Evolutionary conservation across 805 yeast species (phyloP).

Genomic region (Cyberlindnera petersonii): DNA sequence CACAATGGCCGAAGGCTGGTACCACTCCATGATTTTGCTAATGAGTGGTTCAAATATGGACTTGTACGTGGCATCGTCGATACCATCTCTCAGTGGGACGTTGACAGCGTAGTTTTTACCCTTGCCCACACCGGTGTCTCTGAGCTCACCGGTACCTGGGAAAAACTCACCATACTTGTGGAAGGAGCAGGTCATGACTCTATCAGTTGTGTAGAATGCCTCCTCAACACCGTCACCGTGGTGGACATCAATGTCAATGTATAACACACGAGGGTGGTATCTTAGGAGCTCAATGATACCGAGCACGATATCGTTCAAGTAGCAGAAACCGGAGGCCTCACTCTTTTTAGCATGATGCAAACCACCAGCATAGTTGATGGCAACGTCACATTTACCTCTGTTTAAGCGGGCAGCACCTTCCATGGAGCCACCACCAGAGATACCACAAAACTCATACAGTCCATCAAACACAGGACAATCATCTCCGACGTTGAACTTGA

Average conservation of each 20-base stretch:
- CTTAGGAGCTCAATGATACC: conserved; percentile 77
- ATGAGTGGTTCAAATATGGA: conserved; percentile 88
- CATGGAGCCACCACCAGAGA: conserved; percentile 85
- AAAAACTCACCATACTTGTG: conserved; percentile 91
- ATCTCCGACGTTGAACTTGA: conserved; percentile 93
- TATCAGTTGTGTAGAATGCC: conserved; percentile 86
- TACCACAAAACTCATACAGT: conserved; percentile 67
- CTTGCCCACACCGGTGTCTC: conserved; percentile 79
- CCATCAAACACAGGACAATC: conserved; percentile 87
- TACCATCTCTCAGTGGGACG: conserved; percentile 88
- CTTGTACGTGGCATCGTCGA: conserved; percentile 77
- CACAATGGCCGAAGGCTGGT: conserved; percentile 95
- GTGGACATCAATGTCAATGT: conserved; percentile 87
- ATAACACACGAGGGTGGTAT: conserved; percentile 79
- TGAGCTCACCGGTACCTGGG: conserved; percentile 88
- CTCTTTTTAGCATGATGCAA: conserved; percentile 89
- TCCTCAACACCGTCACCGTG: conserved; percentile 97
- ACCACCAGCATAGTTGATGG: conserved; percentile 93
- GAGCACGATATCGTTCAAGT: conserved; percentile 83
- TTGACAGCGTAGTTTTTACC: conserved; percentile 83
- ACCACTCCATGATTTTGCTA: conserved; percentile 71
- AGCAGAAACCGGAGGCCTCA: conserved; percentile 89
- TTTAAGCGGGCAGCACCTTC: conserved; percentile 85
- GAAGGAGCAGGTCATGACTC: conserved; percentile 87
- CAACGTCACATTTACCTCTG: conserved; percentile 82